Percentiles rank a stretch among this genome's conserved stretches.
phyloP scores from a whole-genome alignment of 805 yeast species.

The Priceomyces haplophilus region DNA sequence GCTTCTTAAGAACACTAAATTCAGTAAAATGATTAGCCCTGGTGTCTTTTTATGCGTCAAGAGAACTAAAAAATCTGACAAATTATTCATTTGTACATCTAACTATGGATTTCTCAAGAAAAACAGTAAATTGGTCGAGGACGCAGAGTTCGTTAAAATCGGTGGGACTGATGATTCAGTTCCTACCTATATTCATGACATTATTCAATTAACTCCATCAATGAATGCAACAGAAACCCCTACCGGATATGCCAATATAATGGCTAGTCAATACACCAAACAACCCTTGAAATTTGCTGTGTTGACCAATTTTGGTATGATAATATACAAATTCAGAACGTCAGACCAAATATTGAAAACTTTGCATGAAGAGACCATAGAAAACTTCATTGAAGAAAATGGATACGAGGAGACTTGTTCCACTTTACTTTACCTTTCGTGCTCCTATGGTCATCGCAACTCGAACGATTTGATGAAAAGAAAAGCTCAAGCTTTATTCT shows the following conservation, averaged over 20 bases:
- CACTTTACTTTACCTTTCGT: conserved; percentile 78
- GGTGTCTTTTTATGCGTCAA: conserved; percentile 78
- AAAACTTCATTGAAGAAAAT: conserved; percentile 69
- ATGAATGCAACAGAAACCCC: conserved; percentile 74
- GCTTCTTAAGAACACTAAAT: conserved; percentile 56
- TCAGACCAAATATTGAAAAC: conserved; percentile 76
- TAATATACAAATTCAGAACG: conserved; percentile 71
- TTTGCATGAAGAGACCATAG: conserved; percentile 61
- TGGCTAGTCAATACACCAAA: conserved; percentile 79
- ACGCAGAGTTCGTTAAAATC: conserved; percentile 63
- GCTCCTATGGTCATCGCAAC: conserved; percentile 56
- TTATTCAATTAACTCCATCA: conserved; percentile 65
- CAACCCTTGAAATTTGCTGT: conserved; percentile 73
- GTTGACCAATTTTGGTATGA: conserved; percentile 74
- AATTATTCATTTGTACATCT: conserved; percentile 71
- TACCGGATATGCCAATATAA: conserved; percentile 77
- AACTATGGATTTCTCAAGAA: conserved; percentile 83
- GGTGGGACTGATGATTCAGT: conserved; percentile 20
- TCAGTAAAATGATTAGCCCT: conserved; percentile 69
- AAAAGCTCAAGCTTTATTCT: conserved; percentile 49
- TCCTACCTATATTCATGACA: conserved; percentile 56
- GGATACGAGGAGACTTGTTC: conserved; percentile 91
- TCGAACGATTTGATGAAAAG: conserved; percentile 47
- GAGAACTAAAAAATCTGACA: conserved; percentile 43
- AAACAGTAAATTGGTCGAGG: conserved; percentile 69